These are phyloP conservation scores for Plectranthus barbatus DNA, from an alignment of 257 asterid species.

Conservation along the genomic window DNA sequence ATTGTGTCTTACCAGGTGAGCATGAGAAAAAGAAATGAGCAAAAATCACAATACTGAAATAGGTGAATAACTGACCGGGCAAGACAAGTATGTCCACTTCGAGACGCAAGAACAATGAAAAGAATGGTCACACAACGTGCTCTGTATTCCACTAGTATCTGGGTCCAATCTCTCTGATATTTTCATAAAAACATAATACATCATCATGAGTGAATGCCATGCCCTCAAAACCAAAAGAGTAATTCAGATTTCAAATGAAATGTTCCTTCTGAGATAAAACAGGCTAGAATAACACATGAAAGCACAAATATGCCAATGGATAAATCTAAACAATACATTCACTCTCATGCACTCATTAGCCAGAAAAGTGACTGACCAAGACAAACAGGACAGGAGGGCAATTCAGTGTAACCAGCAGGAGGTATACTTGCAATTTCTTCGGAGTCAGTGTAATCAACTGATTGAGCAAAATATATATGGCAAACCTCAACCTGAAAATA, in stretches of 20 bases:
- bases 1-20: neutral
- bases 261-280: neutral
- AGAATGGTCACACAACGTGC: slow-evolving; percentile 90
- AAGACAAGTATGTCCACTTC: slow-evolving; percentile 89
- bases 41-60: neutral
- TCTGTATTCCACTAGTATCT: slow-evolving; percentile 90
- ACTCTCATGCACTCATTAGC: neutral
- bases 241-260: neutral
- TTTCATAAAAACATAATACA: slow-evolving; percentile 8
- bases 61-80: slow-evolving; percentile 62
- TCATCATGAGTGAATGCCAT: neutral
- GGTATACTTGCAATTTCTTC: slow-evolving; percentile 56
- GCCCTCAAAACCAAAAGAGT: neutral
- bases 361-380: slow-evolving; percentile 56
- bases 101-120: slow-evolving; percentile 83
- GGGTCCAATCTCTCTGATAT: slow-evolving; percentile 88
- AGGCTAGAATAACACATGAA: neutral
- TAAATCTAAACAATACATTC: neutral
- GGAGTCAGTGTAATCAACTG: slow-evolving; percentile 46
- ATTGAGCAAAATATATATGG: slow-evolving; percentile 71
- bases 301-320: neutral
- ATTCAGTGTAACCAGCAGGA: slow-evolving; percentile 67
- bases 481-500: slow-evolving; percentile 83
- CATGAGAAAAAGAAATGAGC: neutral
- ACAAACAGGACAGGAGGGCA: slow-evolving; percentile 95